Evolutionary conservation across 768 basidiomycete genomes (phyloP).

Genomic region (Sarcodon sp.): DNA sequence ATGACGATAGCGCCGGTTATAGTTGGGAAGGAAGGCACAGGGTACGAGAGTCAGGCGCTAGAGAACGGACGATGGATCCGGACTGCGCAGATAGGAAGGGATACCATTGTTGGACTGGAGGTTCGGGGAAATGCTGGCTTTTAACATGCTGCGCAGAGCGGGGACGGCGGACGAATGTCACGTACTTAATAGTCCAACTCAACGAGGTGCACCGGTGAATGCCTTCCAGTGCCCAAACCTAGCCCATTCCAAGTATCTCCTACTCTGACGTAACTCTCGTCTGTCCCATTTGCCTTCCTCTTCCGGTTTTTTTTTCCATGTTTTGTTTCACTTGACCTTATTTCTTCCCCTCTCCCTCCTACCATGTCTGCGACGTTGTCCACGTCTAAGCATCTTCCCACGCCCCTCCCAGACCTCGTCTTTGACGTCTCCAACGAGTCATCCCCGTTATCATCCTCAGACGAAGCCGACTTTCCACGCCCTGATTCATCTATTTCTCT

Average conservation of each 20-base stretch:
- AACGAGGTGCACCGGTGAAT: too few species aligned
- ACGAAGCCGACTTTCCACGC: neutral
- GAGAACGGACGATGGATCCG: constrained; percentile 9
- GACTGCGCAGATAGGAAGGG: constrained; percentile 17
- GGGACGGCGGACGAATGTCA: too few species aligned
- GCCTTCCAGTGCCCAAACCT: too few species aligned
- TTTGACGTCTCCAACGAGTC: neutral
- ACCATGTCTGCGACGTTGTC: neutral
- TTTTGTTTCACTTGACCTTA: constrained; percentile 1
- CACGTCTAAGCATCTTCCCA: neutral
- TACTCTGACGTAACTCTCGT: too few species aligned
- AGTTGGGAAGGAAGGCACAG: constrained; percentile 62
- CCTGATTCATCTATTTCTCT: too few species aligned
- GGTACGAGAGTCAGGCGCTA: constrained; percentile 27
- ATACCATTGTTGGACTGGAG: constrained; percentile 14
- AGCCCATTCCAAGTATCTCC: too few species aligned
- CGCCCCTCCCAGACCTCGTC: neutral
- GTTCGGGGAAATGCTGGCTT: neutral
- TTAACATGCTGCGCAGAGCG: constrained; percentile 2
- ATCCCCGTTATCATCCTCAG: neutral
- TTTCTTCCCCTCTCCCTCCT: constrained; percentile 4
- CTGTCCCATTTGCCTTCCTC: neutral
- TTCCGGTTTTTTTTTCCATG: neutral
- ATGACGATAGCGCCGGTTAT: constrained; percentile 82
- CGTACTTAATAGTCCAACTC: too few species aligned